Evolutionary conservation across 129 eudicot species (phyloP).

Genomic region (Lonicera japonica): DNA sequence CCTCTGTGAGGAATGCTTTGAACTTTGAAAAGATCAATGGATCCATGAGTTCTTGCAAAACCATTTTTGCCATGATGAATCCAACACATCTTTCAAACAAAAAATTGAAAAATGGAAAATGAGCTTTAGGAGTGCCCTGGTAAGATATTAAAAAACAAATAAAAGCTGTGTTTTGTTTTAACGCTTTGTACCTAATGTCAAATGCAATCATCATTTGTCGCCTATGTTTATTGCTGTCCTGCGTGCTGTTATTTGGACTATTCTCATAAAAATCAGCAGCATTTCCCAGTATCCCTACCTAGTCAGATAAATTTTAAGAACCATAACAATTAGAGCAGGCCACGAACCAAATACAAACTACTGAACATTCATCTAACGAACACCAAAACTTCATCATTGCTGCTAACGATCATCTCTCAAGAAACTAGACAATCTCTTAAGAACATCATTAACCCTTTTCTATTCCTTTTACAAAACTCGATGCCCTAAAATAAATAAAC

Average conservation of each 20-base stretch:
- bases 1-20: constrained; percentile 84
- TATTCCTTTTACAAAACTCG: background rate
- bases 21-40: constrained; percentile 60
- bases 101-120: constrained; percentile 15
- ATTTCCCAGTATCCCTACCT: constrained; percentile 96
- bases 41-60: constrained; percentile 93
- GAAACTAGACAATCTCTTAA: background rate
- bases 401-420: background rate
- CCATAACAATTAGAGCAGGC: constrained; percentile 8
- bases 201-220: constrained; percentile 97
- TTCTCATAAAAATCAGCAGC: constrained; percentile 76
- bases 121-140: constrained; percentile 7
- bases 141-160: background rate
- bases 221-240: constrained; percentile 39
- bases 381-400: background rate
- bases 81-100: constrained; percentile 69
- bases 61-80: constrained; percentile 93
- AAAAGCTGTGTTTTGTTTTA: background rate
- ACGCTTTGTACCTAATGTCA: constrained; percentile 78
- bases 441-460: background rate
- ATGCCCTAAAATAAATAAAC: no score
- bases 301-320: constrained; percentile 12
- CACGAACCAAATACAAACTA: constrained; percentile 1
- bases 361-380: background rate
- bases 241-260: constrained; percentile 24